Conservation (phyloP, 225 moss, liverwort and hornwort species). For the Lunularia cruciata region DNA sequence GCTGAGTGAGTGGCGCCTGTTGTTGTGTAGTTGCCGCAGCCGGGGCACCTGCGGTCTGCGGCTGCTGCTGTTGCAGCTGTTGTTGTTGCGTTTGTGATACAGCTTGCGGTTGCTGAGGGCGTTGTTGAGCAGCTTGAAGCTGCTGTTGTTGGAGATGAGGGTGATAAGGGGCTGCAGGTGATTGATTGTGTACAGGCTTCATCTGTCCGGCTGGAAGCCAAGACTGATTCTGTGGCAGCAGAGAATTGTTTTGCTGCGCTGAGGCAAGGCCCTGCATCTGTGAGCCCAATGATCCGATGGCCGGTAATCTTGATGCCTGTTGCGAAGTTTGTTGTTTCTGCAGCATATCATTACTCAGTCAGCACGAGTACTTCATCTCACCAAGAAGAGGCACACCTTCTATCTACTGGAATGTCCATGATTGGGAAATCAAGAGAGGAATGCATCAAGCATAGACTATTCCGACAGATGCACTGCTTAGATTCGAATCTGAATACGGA, state of each 20-base stretch:
- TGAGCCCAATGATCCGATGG: slow-evolving; percentile 35
- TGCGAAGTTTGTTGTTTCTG: slow-evolving; percentile 37
- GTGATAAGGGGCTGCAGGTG: slow-evolving; percentile 30
- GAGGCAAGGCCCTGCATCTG: slow-evolving; percentile 42
- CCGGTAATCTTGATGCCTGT: slow-evolving; percentile 27
- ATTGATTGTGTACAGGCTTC: slow-evolving; percentile 37
- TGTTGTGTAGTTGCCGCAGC: slow-evolving; percentile 39
- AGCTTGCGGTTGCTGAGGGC: slow-evolving; percentile 40
- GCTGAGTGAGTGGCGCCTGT: slow-evolving; percentile 16
- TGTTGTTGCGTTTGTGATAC: slow-evolving; percentile 8
- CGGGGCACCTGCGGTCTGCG: slow-evolving; percentile 24
- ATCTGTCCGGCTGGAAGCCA: slow-evolving; percentile 39
- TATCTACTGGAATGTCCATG: background rate
- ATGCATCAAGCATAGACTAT: too few relatives aligned
- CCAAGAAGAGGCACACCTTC: background rate
- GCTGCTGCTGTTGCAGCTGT: slow-evolving; percentile 42
- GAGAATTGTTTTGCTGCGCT: slow-evolving; percentile 28
- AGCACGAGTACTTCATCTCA: background rate
- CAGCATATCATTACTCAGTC: background rate
- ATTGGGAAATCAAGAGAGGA: too few relatives aligned
- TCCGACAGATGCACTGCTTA: too few relatives aligned
- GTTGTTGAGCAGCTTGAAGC: slow-evolving; percentile 44
- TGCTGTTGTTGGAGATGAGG: slow-evolving; percentile 44
- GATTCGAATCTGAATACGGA: too few relatives aligned
- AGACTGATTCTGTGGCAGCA: slow-evolving; percentile 33